Percentiles rank a stretch among this genome's conserved stretches.
Evolutionary conservation across 192 early-diverging fungal genomes (phyloP).

Genomic region (Coemansia sp.): DNA sequence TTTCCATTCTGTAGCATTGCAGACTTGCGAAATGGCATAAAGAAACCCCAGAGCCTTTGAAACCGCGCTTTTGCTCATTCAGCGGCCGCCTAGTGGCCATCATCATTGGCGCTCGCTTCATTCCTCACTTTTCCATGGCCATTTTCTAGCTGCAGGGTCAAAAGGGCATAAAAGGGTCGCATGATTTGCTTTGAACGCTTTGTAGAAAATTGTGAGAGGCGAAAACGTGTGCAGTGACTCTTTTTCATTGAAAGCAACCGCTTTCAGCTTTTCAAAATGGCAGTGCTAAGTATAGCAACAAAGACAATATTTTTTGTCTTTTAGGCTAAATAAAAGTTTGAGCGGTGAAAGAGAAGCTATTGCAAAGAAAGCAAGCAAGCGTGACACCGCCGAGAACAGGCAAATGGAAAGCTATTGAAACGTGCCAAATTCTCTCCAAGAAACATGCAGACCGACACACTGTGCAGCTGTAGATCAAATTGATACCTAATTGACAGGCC

Average conservation of each 20-base stretch:
- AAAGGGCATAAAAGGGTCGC: not conserved
- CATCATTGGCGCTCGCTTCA: not conserved
- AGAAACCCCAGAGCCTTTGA: not conserved
- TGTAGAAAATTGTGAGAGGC: not conserved
- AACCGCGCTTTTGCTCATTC: not conserved
- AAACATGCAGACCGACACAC: no score
- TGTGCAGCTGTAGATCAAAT: no score
- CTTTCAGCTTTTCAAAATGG: not conserved
- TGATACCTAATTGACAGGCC: no score
- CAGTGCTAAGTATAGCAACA: not conserved
- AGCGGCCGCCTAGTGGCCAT: not conserved
- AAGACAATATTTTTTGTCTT: not conserved
- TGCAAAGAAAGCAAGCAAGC: no score
- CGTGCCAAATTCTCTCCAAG: no score
- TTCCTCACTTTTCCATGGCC: not conserved
- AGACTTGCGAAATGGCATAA: not conserved
- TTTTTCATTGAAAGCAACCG: not conserved
- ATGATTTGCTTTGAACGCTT: not conserved
- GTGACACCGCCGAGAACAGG: not conserved
- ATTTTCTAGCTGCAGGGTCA: not conserved
- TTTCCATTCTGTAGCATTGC: not conserved
- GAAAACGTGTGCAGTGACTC: not conserved
- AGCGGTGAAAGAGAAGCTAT: no score
- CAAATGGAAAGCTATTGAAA: not conserved
- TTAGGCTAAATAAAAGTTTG: not conserved